Base-by-base conservation (phyloP, 805 yeast genomes). In the Candida sonorensis region DNA sequence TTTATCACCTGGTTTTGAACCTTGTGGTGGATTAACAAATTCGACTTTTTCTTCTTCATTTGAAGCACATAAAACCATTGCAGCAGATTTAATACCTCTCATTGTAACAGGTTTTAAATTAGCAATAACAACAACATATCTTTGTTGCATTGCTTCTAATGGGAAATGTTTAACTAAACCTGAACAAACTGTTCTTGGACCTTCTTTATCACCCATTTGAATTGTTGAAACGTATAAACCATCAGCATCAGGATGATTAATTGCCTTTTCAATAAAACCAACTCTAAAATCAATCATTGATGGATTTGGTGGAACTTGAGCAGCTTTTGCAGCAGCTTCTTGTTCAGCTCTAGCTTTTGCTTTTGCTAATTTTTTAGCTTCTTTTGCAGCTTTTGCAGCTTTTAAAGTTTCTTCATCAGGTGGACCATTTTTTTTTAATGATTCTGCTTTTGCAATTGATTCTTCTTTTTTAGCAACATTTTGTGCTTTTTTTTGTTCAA, bases 241-340 rank as follows among this genome's bases (percentile, higher is more conserved):
- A 62, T 92, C 99, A 22, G 99, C 99, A 59, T 92, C 90, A 42
- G 98, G 98, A 66, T 92, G 99, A 61, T 84, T 85, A 53, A 84
- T 70, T 33, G 97, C 96, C 67, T 94, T 92, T 66, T 90, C 87
- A 53, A 92, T 92, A 70, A 80, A 86, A 33, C 99, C 99, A 41
- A 92, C 96, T 57, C 94, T 77, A 63, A 92, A 77, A 57, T 88
- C 97, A 55, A 92, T 77, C 70, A 79, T 66, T 13, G 94, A 74
- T 36, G 97, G 96, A 48, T 67, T 69, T 47, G 90, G 80, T 34
- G 83, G 81, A 21, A 69, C 79, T 37, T 66, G 73, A 32, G 78
- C 67, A 28, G 67, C 63, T 28, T 66, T 64, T 47, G 77, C 75
- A 56, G 73, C 67, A 15, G 75, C 76, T 14, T 48, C 53, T 5